These are phyloP conservation scores for Boletellus emodensis DNA, from an alignment of 768 basidiomycete species.

Conservation along the genomic window DNA sequence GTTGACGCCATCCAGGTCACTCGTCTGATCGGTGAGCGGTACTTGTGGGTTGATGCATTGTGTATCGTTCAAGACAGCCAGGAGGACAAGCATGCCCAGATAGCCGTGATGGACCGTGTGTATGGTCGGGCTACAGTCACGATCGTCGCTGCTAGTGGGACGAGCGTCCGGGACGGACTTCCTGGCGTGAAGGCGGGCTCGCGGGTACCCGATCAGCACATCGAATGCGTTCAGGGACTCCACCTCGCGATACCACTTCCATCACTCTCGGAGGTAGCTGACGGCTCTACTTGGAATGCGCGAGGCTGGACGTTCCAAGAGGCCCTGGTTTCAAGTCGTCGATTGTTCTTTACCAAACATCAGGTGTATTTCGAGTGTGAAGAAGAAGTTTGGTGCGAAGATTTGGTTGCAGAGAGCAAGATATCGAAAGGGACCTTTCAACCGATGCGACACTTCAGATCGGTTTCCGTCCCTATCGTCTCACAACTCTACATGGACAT, in stretches of 20 bases:
- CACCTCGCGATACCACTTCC: constrained; percentile 20
- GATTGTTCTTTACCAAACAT: constrained; percentile 19
- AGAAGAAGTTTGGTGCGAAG: constrained; percentile 22
- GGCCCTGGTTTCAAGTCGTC: constrained; percentile 16
- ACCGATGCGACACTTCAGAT: constrained; percentile 3
- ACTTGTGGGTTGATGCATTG: constrained; percentile 24
- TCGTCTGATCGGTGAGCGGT: constrained; percentile 18
- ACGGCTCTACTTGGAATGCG: constrained; percentile 13
- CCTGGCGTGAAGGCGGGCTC: constrained; percentile 12
- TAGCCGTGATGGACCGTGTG: constrained; percentile 17
- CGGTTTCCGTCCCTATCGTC: background rate
- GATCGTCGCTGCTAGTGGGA: constrained; percentile 19
- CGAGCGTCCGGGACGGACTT: constrained; percentile 7
- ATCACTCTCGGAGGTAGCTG: constrained; percentile 1
- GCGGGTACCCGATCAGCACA: constrained; percentile 11
- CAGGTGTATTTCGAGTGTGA: constrained; percentile 22
- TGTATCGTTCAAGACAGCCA: constrained; percentile 24
- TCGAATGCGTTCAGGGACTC: constrained; percentile 19
- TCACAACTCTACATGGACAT: background rate
- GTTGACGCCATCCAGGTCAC: constrained; percentile 17
- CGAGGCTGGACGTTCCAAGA: constrained; percentile 27
- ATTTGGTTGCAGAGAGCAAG: constrained; percentile 18
- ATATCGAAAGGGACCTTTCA: background rate
- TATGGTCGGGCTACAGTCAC: constrained; percentile 16
- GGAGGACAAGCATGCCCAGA: constrained; percentile 16